Conservation (phyloP, 768 basidiomycete species). For the Russula lepida region DNA sequence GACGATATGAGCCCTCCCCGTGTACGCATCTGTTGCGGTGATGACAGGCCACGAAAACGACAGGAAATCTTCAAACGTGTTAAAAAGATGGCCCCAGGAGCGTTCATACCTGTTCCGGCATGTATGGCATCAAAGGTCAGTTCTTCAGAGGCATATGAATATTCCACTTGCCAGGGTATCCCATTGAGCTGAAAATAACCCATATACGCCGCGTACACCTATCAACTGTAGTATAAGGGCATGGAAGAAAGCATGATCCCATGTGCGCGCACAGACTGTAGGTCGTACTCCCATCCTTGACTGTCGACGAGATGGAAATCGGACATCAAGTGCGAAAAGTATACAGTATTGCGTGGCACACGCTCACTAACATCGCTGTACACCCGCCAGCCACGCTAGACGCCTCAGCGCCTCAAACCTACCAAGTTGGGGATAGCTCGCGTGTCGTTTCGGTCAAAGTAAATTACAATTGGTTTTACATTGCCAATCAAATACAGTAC, state of each 20-base stretch:
- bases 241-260: neutral
- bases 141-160: neutral
- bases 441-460: neutral
- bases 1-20: conserved; percentile 70
- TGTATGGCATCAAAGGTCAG: neutral
- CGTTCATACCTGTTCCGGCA: conserved; percentile 55
- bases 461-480: conserved; percentile 5
- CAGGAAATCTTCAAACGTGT: conserved; percentile 71
- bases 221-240: neutral
- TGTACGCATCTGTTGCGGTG: conserved; percentile 62
- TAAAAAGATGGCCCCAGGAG: conserved; percentile 72
- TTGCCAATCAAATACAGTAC: too few species aligned
- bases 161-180: conserved; percentile 48
- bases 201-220: conserved; percentile 70
- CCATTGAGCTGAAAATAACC: conserved; percentile 67
- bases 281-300: conserved; percentile 71
- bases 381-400: conserved; percentile 5
- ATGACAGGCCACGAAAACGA: conserved; percentile 80
- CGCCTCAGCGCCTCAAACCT: neutral
- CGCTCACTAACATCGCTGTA: neutral
- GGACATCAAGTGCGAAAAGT: conserved; percentile 34
- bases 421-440: conserved; percentile 8
- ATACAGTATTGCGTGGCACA: neutral
- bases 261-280: conserved; percentile 55
- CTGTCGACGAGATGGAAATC: conserved; percentile 71